Evolutionary conservation across 2,329 filamentous ascomycete species (phyloP), one percentile per base, ranked within the genome.

Genomic region (Exophiala aquamarina): DNA sequence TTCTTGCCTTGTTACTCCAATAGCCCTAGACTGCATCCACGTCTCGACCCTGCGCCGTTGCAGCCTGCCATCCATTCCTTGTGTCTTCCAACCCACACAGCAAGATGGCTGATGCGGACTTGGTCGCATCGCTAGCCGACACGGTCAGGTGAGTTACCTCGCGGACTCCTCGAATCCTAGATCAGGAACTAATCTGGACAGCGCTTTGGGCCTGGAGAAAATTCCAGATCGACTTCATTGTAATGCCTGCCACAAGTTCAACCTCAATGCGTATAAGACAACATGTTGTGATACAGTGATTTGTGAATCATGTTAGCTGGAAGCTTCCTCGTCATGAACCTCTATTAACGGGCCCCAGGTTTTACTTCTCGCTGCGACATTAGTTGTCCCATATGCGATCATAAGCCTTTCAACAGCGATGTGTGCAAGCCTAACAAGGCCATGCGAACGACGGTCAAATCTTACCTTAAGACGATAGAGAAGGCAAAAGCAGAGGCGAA

Each of bases 141-240:
- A 54, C 62, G n/a, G 58, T 60, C 21, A 50, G 45, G 61, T 62
- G 47, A 34, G 60, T 47, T n/a, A 26, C 6, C 6, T 11, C 11
- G 11, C 23, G 6, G 23, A 26, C 11, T 11, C 11, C 23, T 26
- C 6, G 6, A 11, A 26, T 26, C 23, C 11, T 6, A 6, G 23
- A 26, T 6, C 23, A 26, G 11, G 23, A 26, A 14, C 43, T 46
- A 41, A 47, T 14, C 18, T 18, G 11, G 18, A 15, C 63, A 94
- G 89, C 66, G 85, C 87, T 40, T 77, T 95, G 50, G 74, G 82
- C 15, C 81, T 86, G 56, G 88, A 92, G 61, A 89, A 93, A 54
- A 90, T 96, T 48, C 93, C 93, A n/a, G 89, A 91, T 62, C 96
- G 95, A 76, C 79, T 98, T 55, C 87, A 91, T 70, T 98, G 93